These are phyloP conservation scores for Allantophomopsis lycopodina DNA, from an alignment of 2,329 filamentous ascomycete species.

Conservation along the genomic window DNA sequence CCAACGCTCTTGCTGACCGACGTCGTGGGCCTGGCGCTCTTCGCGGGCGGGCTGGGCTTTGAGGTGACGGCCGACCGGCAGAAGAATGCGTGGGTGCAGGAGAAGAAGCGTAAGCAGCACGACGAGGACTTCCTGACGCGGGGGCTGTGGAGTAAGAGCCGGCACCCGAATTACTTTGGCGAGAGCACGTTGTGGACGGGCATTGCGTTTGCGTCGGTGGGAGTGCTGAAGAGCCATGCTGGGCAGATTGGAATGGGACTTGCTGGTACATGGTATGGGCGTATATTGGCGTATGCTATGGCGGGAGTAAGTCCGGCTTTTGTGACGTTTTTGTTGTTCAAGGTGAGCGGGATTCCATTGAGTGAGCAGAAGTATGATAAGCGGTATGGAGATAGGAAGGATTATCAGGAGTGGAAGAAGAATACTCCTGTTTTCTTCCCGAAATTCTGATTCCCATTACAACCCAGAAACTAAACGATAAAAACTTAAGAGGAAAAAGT, in stretches of 20 bases:
- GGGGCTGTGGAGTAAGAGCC: constrained; percentile 45
- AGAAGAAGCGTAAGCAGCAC: constrained; percentile 51
- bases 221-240: constrained; percentile 36
- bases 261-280: constrained; percentile 26
- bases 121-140: constrained; percentile 51
- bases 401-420: constrained; percentile 55
- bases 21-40: constrained; percentile 41
- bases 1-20: constrained; percentile 35
- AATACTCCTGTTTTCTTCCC: constrained; percentile 52
- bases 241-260: constrained; percentile 44
- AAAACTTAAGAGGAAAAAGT: too few relatives aligned
- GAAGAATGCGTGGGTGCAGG: constrained; percentile 45
- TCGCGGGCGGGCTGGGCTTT: constrained; percentile 41
- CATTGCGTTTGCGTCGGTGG: constrained; percentile 43
- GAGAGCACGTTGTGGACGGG: constrained; percentile 57
- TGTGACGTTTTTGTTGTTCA: constrained; percentile 45
- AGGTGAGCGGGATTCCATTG: constrained; percentile 49
- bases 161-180: constrained; percentile 63
- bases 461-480: too few relatives aligned
- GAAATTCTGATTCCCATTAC: constrained; percentile 28
- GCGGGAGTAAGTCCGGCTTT: constrained; percentile 44
- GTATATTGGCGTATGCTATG: constrained; percentile 26
- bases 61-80: constrained; percentile 51
- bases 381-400: constrained; percentile 45
- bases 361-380: constrained; percentile 58